These are phyloP conservation scores for Tylopilus sp. DNA, from an alignment of 1,284 basidiomycete genomes.

Conservation along the genomic window DNA sequence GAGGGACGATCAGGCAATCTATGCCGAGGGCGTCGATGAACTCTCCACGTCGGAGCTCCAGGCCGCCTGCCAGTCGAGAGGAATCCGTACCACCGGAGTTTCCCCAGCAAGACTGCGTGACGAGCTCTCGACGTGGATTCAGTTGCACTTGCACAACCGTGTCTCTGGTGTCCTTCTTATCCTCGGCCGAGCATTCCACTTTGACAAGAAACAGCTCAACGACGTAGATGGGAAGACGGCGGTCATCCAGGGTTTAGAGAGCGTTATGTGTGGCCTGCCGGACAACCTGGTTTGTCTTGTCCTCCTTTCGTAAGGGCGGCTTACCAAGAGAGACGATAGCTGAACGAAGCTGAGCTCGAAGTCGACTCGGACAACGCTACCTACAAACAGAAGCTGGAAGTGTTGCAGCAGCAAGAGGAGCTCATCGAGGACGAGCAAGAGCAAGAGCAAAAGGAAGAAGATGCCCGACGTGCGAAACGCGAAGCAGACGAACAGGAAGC, in stretches of 20 bases:
- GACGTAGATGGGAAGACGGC: slow-evolving; percentile 71
- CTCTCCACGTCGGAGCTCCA: slow-evolving; percentile 89
- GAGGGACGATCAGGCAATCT: slow-evolving; percentile 90
- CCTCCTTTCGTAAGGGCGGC: not conserved
- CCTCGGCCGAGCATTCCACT: slow-evolving; percentile 91
- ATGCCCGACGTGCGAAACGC: slow-evolving; percentile 79
- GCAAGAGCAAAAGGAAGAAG: slow-evolving; percentile 94
- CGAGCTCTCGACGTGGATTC: slow-evolving; percentile 91
- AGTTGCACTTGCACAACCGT: slow-evolving; percentile 81
- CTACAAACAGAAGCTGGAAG: slow-evolving; percentile 97
- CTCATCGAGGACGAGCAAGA: slow-evolving; percentile 99
- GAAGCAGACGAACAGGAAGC: slow-evolving; percentile 75
- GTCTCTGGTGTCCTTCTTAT: slow-evolving; percentile 94
- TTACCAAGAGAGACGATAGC: slow-evolving; percentile 38
- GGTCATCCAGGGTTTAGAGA: slow-evolving; percentile 80
- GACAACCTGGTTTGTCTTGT: slow-evolving; percentile 76
- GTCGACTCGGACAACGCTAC: slow-evolving; percentile 90
- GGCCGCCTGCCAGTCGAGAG: slow-evolving; percentile 89
- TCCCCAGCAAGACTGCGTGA: slow-evolving; percentile 82
- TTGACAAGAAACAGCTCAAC: slow-evolving; percentile 71
- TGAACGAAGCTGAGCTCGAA: slow-evolving; percentile 95
- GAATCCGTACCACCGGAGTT: slow-evolving; percentile 83
- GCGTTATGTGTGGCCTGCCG: slow-evolving; percentile 87
- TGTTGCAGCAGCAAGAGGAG: slow-evolving; percentile 96
- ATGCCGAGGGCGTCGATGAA: slow-evolving; percentile 84